Base-by-base conservation (phyloP, 805 yeast species). In the Kuraishia borneana region DNA sequence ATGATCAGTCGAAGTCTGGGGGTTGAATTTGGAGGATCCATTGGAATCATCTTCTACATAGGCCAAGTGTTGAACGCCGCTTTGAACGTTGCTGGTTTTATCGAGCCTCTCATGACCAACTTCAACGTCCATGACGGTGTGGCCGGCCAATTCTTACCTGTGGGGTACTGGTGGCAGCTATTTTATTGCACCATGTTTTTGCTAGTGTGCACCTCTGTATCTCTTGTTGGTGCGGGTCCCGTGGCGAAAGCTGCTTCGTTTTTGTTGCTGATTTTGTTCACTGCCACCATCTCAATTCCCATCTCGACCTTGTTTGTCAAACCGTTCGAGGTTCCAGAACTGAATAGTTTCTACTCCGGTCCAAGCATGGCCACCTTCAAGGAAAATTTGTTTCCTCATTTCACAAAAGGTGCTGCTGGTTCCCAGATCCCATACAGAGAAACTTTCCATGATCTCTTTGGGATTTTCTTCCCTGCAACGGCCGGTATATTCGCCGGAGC, bases 401-500 rank as follows among this genome's bases (percentile, higher is more conserved):
- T 85, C 53, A 87, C 96, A 0, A 65, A 70, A 26, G 92, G 92
- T 17, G 96, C 97, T 3, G 96, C 95, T 4, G 98, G 97, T 1
- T 83, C 95, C 3, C 73, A 77, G 20, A 42, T 67, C 18, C 43
- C 53, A 6, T 58, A 60, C 0, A 73, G 68, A 12, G 97, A 89
- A 52, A 84, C 78, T 1, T 85, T 89, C 49, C 73, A 77, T 36
- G 81, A 83, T 51, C 58, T 94, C 42, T 92, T 92, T 68, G 97
- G 97, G 3, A 83, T 92, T 30, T 85, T 92, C 53, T 92, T 92
- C 61, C 96, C 98, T 8, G 96, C 98, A 1, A 89, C 98, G 0
- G 96, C 97, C 5, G 99, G 99, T 38, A 88, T 92, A 19, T 80
- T 92, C 55, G 97, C 98, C 2, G 99, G 99, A 13, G 96, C 98